Base-by-base conservation (phyloP, 495 filamentous ascomycete species). In the Penicillium canariense region DNA sequence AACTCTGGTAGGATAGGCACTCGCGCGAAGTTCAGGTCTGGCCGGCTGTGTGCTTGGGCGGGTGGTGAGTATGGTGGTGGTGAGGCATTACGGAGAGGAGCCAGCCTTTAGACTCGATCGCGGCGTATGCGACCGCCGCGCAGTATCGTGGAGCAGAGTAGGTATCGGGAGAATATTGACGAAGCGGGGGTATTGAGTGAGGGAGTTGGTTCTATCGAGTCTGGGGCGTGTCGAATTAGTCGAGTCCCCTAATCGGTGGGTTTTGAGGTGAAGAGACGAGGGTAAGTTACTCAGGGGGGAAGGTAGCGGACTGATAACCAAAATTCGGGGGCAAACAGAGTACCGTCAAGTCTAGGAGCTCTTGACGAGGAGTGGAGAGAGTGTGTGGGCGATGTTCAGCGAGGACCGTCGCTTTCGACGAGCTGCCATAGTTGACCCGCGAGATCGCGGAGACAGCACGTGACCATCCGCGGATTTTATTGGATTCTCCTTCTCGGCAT, bases 1-100 rank as follows among this genome's bases (percentile, higher is more conserved):
- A 61, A 52, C 50, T 54, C 53, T 44, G 47, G 48, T 26, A 40
- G 54, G 17, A 25, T 23, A 39, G 35, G 48, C 22, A 61, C 34
- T 39, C 45, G 61, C 17, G 65, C 45, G 34, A 59, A 36, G 28
- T 59, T 69, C 57, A 71, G 45, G 60, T 70, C 60, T 59, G 66
- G 53, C 40, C 62, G 58, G 59, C 49, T 58, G 53, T 65, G 56
- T 30, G 61, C 51, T 51, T 59, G 63, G 56, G 59, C 38, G 57
- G 61, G 68, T 30, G 61, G 60, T 50, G 68, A 62, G 65, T 69
- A 67, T 60, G 69, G 66, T 52, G 68, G 68, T 70, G 73, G 69
- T 64, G 68, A 68, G 58, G 60, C 73, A 73, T 74, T 69, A 68
- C 69, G 68, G 66, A 58, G 68, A 72, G 65, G 68, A 76, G 73